Base-by-base conservation (phyloP, 164 flowering plant genomes). In the Echeveria elegans region DNA sequence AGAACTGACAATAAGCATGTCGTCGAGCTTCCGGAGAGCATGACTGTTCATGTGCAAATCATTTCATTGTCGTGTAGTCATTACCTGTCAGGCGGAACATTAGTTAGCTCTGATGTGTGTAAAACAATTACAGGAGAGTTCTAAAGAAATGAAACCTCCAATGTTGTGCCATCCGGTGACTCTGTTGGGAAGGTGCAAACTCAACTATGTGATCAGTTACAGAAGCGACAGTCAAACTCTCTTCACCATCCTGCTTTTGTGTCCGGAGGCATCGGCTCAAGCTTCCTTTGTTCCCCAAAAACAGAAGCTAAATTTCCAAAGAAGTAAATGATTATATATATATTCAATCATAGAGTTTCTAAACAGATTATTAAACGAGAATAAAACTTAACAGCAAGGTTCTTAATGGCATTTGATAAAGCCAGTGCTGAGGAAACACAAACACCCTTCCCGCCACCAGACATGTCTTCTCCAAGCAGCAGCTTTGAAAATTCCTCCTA, bases 161-260 rank as follows among this genome's bases (percentile, higher is more conserved):
- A 76, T 45, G 56, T 70, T 21, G 76, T 66, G 69, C 97, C 97
- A 74, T 88, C 82, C 24, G 77, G 79, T 50, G 84, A 58, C 76
- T 82, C 73, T 90, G 97, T 74, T 85, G 82, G 2, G 92, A 82
- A 74, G 97, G 90, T 64, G 81, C 94, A 40, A 93, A 79, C 64
- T 93, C 92, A 62, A 93, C 97, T 72, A 93, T 85, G 79, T 88
- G 85, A 80, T 93, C 97, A 0, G 90, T 80, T 36, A 90, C 97
- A 64, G 94, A 87, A 78, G 43, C 87, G 83, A 94, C 96, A 90
- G 28, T 82, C 92, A 10, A 86, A 82, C 77, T 92, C 98, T 73
- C 74, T 90, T 67, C 80, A 80, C 98, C 98, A 92, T 73, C 84
- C 82, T 32, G 79, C 68, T 74, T 82, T 90, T 70, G 78, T 82